Evolutionary conservation across 116 monocot species (phyloP).

Genomic region (Posidonia oceanica): DNA sequence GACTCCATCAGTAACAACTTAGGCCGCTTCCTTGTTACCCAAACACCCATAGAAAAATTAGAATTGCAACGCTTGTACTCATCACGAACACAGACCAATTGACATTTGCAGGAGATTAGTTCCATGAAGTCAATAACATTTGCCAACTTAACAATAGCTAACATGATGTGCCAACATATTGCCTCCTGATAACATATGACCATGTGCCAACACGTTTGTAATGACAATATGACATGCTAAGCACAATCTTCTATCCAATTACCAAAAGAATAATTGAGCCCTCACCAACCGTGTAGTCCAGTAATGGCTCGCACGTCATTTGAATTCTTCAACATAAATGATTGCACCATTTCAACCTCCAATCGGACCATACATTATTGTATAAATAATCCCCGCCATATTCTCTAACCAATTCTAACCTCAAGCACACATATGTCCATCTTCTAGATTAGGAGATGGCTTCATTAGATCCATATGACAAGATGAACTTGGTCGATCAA

Average conservation of each 20-base stretch:
- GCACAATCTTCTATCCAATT: not conserved
- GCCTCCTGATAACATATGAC: no score
- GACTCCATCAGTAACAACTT: no score
- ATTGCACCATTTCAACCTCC: not conserved
- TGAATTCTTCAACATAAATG: not conserved
- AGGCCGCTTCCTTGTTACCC: no score
- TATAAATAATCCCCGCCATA: not conserved
- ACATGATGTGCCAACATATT: no score
- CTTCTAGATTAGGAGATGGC: not conserved
- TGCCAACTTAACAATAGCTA: no score
- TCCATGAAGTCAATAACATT: no score
- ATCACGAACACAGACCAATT: no score
- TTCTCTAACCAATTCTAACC: not conserved
- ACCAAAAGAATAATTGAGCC: not conserved
- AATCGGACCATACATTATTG: no score
- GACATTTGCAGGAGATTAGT: no score
- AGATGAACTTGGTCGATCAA: constrained; percentile 9
- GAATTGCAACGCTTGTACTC: no score
- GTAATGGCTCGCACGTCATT: not conserved
- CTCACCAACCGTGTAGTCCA: not conserved
- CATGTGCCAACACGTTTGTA: not conserved
- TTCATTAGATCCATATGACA: not conserved
- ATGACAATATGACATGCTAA: not conserved
- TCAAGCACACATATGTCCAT: no score
- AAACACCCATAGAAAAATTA: no score